phyloP scores from a whole-genome alignment of 1,284 basidiomycete genomes.

The Trichosporon ovoides region DNA sequence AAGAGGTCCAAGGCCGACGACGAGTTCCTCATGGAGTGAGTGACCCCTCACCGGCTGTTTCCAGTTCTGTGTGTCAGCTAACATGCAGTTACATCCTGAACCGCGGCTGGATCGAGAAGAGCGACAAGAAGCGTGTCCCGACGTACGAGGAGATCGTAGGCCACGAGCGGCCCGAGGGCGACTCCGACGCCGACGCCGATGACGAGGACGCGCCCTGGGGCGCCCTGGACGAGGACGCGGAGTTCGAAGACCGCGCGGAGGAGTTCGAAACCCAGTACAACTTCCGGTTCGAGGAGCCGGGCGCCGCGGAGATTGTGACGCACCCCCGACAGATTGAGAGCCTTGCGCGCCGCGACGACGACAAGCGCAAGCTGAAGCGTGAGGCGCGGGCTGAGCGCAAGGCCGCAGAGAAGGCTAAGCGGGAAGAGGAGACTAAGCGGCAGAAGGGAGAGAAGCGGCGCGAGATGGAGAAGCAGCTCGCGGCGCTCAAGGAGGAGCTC shows the following conservation, averaged over 20 bases:
- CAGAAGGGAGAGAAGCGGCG: slow-evolving; percentile 77
- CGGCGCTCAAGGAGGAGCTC: slow-evolving; percentile 56
- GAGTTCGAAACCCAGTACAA: slow-evolving; percentile 81
- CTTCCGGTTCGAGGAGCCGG: slow-evolving; percentile 90
- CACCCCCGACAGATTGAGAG: slow-evolving; percentile 70
- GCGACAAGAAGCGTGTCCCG: slow-evolving; percentile 59
- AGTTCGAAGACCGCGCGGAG: slow-evolving; percentile 68
- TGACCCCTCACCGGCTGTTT: slow-evolving; percentile 18
- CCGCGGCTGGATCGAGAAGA: slow-evolving; percentile 86
- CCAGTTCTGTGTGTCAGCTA: background rate
- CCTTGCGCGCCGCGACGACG: slow-evolving; percentile 69
- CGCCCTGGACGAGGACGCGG: slow-evolving; percentile 51
- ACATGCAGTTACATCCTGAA: slow-evolving; percentile 77
- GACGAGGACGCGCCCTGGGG: slow-evolving; percentile 47
- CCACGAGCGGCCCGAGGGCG: slow-evolving; percentile 35
- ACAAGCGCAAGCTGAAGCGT: slow-evolving; percentile 72
- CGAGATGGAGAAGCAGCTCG: slow-evolving; percentile 70
- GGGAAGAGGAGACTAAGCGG: slow-evolving; percentile 71
- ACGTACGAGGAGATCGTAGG: slow-evolving; percentile 73
- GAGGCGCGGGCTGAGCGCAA: slow-evolving; percentile 69
- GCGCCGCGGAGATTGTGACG: slow-evolving; percentile 59
- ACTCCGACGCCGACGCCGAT: slow-evolving; percentile 26
- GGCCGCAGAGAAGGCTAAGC: slow-evolving; percentile 67
- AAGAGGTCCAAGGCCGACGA: slow-evolving; percentile 45
- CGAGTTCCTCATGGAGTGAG: slow-evolving; percentile 83